A percentile compares a stretch with the other conserved stretches of the same genome.
phyloP scores from a whole-genome alignment of 208 protist species.

The Lotmaria passim region DNA sequence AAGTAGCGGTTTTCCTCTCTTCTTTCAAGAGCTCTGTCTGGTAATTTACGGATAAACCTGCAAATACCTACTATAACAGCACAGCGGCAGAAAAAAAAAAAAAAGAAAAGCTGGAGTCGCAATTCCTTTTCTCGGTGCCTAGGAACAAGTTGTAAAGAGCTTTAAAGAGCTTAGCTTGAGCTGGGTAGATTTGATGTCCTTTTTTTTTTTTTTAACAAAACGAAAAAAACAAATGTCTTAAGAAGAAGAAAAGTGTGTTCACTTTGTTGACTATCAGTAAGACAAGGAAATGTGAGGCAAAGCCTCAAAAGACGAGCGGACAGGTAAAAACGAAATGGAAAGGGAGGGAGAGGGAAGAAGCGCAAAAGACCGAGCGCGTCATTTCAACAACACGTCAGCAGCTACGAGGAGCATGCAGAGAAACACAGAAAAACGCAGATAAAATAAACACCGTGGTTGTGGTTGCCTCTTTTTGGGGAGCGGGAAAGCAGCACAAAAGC shows the following conservation, averaged over 20 bases:
- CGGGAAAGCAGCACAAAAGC: too few relatives aligned
- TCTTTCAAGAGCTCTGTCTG: background rate
- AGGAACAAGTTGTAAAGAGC: slow-evolving; percentile 1
- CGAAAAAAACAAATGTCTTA: background rate
- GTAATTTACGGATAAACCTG: background rate
- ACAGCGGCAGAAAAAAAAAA: background rate
- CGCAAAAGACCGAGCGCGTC: too few relatives aligned
- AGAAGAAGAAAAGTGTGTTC: slow-evolving; percentile 8
- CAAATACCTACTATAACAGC: background rate
- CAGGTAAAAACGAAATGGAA: slow-evolving; percentile 1
- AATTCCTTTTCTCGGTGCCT: background rate
- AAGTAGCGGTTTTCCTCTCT: too few relatives aligned
- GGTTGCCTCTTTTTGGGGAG: too few relatives aligned
- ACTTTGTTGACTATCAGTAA: slow-evolving; percentile 13
- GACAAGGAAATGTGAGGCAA: background rate
- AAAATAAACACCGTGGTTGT: too few relatives aligned
- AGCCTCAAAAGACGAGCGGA: background rate
- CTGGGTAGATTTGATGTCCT: background rate
- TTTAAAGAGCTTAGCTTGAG: slow-evolving; percentile 18
- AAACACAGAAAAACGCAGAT: too few relatives aligned
- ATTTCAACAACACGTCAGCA: too few relatives aligned
- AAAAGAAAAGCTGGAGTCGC: background rate
- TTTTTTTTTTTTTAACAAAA: slow-evolving; percentile 9
- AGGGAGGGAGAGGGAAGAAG: background rate
- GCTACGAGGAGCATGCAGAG: too few relatives aligned